Conservation (phyloP, 352 stramenopile genomes). For the Phytopythium boreale region DNA sequence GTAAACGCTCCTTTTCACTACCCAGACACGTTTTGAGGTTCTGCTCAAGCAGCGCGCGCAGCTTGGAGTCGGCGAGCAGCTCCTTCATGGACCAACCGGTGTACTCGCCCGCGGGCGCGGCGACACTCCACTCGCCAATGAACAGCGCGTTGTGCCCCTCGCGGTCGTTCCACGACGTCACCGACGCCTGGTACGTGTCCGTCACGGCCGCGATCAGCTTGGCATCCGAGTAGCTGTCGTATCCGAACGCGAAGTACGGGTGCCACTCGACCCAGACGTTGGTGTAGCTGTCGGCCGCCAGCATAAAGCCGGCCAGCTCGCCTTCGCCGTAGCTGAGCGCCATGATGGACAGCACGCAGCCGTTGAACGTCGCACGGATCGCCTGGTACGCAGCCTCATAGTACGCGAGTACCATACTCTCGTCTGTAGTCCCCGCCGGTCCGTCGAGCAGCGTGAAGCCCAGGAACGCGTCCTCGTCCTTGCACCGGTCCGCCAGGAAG, state of each 20-base stretch:
- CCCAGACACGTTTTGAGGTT: not conserved
- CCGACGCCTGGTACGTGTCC: slow-evolving; percentile 23
- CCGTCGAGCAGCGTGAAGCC: slow-evolving; percentile 76
- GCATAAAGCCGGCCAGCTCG: slow-evolving; percentile 12
- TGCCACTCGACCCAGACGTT: slow-evolving; percentile 43
- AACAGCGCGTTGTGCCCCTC: slow-evolving; percentile 39
- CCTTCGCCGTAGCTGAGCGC: slow-evolving; percentile 23
- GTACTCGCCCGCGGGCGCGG: slow-evolving; percentile 32
- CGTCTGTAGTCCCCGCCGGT: slow-evolving; percentile 41
- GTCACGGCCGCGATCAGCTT: slow-evolving; percentile 39
- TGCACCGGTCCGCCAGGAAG: slow-evolving; percentile 65
- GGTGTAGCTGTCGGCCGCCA: slow-evolving; percentile 7
- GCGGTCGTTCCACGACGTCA: slow-evolving; percentile 32
- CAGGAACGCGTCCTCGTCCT: slow-evolving; percentile 59
- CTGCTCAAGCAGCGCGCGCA: not conserved
- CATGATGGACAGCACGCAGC: slow-evolving; percentile 52
- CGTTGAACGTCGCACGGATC: slow-evolving; percentile 49
- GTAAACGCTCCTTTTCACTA: not conserved
- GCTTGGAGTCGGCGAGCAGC: slow-evolving; percentile 34
- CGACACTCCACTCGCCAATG: slow-evolving; percentile 60
- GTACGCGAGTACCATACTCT: slow-evolving; percentile 58
- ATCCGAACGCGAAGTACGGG: slow-evolving; percentile 39
- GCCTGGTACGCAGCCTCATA: slow-evolving; percentile 67
- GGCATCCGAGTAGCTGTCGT: slow-evolving; percentile 18
- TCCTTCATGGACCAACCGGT: slow-evolving; percentile 61